Base-by-base conservation (phyloP, 2,329 filamentous ascomycete species). In the Penicillium corylophilum region DNA sequence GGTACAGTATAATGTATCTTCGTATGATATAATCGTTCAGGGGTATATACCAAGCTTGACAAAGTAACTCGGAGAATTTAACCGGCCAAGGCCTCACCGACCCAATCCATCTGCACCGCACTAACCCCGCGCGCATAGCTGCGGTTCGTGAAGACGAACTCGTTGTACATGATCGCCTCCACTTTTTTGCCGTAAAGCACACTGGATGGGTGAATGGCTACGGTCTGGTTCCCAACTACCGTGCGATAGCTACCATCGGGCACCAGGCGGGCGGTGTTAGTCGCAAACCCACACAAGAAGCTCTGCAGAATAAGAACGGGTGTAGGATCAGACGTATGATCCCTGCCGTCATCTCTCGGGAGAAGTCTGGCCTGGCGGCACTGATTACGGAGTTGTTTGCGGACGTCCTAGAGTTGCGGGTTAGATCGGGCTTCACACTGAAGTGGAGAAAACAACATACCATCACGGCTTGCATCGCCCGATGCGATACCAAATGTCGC, bases 391-490 rank as follows among this genome's bases (percentile, higher is more conserved):
- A 85, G 75, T 67, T 85, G 83, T 63, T 85, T 85, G 48, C 82
- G 78, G 43, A 85, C 79, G 55, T 85, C 82, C 75, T 78, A 53
- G 15, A 22, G 4, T 29, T 44, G 23, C 20, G 28, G 5, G 48
- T 59, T 51, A 54, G 55, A 20, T 44, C 36, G 12, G 16, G 24
- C 16, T 44, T 23, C 39, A 31, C n/a, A 2, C 12, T 7, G 9
- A 28, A 9, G 18, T 13, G 13, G 16, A 51, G 12, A 10, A 20
- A 42, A 47, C 2, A 28, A 59, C 60, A 44, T 62, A 75, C 78
- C 82, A 86, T 84, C 3, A 85, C 82, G 15, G 79, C 81, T 58
- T 83, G 80, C 84, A 87, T 86, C 3, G 83, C 82, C 35, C 83
- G 77, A 59, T 86, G 83, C 2, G 77, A 82, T 10, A 86, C 79